Percentiles rank a stretch among this genome's conserved stretches.
Evolutionary conservation across 257 asterid species (phyloP).

Genomic region (Penstemon newberryi): DNA sequence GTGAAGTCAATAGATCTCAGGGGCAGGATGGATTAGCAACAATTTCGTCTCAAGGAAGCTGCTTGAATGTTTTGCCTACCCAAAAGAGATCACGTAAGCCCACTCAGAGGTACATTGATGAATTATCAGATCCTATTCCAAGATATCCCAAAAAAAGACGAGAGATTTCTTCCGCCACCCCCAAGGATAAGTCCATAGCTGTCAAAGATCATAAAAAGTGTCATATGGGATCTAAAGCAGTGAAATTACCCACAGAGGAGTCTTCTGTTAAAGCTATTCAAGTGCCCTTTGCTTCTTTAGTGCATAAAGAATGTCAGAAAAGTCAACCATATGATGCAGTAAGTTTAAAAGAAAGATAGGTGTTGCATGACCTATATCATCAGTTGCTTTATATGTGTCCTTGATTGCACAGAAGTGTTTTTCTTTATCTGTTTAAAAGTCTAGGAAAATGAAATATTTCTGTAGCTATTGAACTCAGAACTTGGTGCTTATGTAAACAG

Average conservation of each 20-base stretch:
- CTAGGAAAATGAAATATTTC: slow-evolving; percentile 1
- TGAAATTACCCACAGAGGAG: slow-evolving; percentile 52
- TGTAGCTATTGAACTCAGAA: slow-evolving; percentile 10
- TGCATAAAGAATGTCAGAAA: slow-evolving; percentile 49
- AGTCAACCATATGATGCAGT: slow-evolving; percentile 35
- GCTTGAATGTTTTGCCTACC: slow-evolving; percentile 33
- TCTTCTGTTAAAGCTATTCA: slow-evolving; percentile 71
- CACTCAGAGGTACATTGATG: slow-evolving; percentile 88
- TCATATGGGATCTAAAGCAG: slow-evolving; percentile 39
- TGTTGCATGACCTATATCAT: slow-evolving; percentile 1
- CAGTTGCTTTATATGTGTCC: no score
- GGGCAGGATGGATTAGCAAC: slow-evolving; percentile 32
- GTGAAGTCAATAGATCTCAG: slow-evolving; percentile 26
- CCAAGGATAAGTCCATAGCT: slow-evolving; percentile 43
- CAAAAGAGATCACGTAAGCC: slow-evolving; percentile 89
- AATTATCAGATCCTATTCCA: slow-evolving; percentile 52
- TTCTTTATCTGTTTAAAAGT: slow-evolving; percentile 13
- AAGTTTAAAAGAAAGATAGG: slow-evolving; percentile 26
- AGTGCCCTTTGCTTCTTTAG: slow-evolving; percentile 87
- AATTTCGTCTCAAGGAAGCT: slow-evolving; percentile 28
- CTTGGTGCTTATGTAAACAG: slow-evolving; percentile 31
- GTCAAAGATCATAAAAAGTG: slow-evolving; percentile 54
- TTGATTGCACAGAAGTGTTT: no score
- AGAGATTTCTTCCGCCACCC: slow-evolving; percentile 42
- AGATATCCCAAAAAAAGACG: slow-evolving; percentile 44